A percentile compares a stretch with the other conserved stretches of the same genome.
phyloP scores from a whole-genome alignment of 192 early-diverging fungal genomes.

The Coemansia sp. region DNA sequence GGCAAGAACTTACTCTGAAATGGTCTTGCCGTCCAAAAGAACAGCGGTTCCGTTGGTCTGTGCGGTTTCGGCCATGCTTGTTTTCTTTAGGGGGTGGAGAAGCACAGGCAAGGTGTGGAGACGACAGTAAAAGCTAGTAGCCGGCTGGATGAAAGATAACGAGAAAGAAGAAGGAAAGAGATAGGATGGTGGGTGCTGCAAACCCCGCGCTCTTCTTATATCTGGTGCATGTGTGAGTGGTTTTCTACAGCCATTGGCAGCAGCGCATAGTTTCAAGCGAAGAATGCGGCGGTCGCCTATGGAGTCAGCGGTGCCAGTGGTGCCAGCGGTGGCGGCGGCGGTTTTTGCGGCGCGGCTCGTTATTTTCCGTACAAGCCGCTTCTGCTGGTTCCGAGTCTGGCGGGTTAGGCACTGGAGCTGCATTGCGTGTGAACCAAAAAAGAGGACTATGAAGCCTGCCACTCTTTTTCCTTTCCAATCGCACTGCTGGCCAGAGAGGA shows the following conservation, averaged over 20 bases:
- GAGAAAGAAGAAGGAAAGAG: conserved; percentile 2
- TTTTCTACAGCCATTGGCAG: not conserved
- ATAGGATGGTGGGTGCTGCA: conserved; percentile 4
- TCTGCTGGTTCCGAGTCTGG: not conserved
- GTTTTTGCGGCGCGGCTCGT: not conserved
- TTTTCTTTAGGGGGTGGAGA: not conserved
- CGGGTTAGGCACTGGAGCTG: not conserved
- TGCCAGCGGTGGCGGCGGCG: no score
- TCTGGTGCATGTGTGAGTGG: not conserved
- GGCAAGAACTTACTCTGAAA: conserved; percentile 30
- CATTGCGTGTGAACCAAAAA: not conserved
- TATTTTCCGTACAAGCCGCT: not conserved
- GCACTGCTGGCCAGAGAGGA: no score
- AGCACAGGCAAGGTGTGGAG: conserved; percentile 5
- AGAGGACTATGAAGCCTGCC: no score
- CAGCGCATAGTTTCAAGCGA: no score
- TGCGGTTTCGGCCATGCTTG: conserved; percentile 17
- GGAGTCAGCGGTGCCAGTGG: no score
- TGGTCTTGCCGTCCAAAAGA: conserved; percentile 33
- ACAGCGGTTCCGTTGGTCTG: conserved; percentile 9
- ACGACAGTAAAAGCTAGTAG: conserved; percentile 5
- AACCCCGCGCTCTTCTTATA: not conserved
- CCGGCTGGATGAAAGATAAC: not conserved
- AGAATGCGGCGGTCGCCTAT: no score
- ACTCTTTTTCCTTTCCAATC: no score